Evolutionary conservation across 1,284 basidiomycete species (phyloP), one percentile per base, ranked within the genome.

Genomic region (Irpex sp.): DNA sequence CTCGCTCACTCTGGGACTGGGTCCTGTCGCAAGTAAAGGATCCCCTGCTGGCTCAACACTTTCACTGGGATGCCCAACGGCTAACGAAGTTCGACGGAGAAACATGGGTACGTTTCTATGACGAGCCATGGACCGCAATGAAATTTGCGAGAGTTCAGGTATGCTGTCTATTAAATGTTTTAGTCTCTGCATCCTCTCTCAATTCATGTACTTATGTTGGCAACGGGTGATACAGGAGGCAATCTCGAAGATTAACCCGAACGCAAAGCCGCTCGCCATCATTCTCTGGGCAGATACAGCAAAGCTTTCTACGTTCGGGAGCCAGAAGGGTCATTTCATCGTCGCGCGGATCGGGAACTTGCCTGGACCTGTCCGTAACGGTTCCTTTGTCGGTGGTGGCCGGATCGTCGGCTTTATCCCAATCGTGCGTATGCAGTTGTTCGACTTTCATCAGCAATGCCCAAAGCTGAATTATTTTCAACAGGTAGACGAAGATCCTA

Each of bases 221-320:
- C 49, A 26, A 13, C 7, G 21, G 15, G n/a, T 51, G 8, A 51
- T 15, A 21, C 37, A 35, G 13, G 19, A 17, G 37, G 17, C 9
- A 63, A 13, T 58, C 70, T 63, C 57, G 1, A 37, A 47, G 21
- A 39, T 74, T 5, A 69, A 69, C 26, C n/a, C 35, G 13, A 69
- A 64, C 26, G 68, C 57, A 36, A 72, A 72, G 39, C 68, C 70
- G 0, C 47, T 77, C 0, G 68, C 61, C 0, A 69, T 71, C 51
- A 68, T 74, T 13, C 19, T 83, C 1, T 83, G 81, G 73, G 77
- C 79, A 6, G 77, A 82, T 61, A 82, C 81, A 60, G 76, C 76
- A 1, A 74, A 76, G 19, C 66, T 82, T 0, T 81, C 78, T 0
- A 74, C 74, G 1, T 81, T 81, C 68, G 78, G 78, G 0, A 78